These are phyloP conservation scores for Phytophthora rubi DNA, from an alignment of 352 stramenopile genomes.

Conservation along the genomic window DNA sequence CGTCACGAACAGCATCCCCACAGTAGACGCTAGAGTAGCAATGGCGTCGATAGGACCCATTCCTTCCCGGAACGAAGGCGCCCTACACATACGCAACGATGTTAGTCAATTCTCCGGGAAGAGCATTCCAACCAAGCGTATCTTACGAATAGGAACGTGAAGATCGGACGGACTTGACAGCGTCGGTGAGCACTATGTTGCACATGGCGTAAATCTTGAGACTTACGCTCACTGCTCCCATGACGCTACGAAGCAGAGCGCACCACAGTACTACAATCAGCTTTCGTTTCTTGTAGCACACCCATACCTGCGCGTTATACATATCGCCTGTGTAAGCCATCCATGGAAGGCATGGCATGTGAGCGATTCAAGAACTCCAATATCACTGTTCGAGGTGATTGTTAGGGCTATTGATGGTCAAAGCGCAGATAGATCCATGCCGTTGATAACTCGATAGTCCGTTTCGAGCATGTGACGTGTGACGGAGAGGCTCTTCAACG, in stretches of 20 bases:
- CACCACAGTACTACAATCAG: no score
- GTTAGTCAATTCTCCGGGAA: no score
- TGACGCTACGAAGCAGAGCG: no score
- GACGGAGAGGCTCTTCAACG: constrained; percentile 22
- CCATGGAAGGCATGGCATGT: constrained; percentile 25
- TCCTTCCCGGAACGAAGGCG: not conserved
- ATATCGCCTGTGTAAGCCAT: constrained; percentile 33
- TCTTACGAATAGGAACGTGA: not conserved
- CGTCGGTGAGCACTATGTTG: constrained; percentile 68
- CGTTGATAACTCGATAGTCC: not conserved
- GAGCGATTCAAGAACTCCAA: no score
- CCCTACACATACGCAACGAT: not conserved
- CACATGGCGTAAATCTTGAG: constrained; percentile 54
- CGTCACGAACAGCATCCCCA: no score
- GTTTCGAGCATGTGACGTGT: constrained; percentile 19
- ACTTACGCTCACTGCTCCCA: not conserved
- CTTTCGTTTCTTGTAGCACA: no score
- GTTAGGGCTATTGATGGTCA: constrained; percentile 19
- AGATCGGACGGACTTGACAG: constrained; percentile 18
- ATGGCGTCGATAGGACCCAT: not conserved
- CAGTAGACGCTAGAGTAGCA: not conserved
- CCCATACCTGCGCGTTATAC: no score
- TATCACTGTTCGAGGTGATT: no score
- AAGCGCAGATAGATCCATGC: constrained; percentile 21
- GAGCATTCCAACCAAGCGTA: no score